phyloP scores from a whole-genome alignment of 768 basidiomycete species.

The Paxillus rubicundulus region DNA sequence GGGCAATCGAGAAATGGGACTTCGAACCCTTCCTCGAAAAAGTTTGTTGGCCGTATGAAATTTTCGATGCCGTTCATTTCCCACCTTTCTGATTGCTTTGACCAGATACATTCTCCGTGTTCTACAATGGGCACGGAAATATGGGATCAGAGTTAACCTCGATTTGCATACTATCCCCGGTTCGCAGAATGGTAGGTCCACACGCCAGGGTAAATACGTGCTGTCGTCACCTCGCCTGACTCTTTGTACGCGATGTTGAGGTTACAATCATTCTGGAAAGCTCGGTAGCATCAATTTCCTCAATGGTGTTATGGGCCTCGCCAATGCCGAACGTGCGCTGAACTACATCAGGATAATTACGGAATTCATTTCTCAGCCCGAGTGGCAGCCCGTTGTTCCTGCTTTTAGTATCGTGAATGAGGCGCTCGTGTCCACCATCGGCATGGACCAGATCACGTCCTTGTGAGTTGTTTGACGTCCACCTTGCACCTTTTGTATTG shows the following conservation, averaged over 20 bases:
- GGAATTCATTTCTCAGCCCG: conserved; percentile 79
- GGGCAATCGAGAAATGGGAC: conserved; percentile 76
- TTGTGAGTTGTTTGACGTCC: conserved; percentile 49
- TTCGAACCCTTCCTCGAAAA: conserved; percentile 75
- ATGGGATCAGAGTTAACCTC: conserved; percentile 79
- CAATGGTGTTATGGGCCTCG: conserved; percentile 76
- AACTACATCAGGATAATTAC: conserved; percentile 72
- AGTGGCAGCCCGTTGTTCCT: conserved; percentile 61
- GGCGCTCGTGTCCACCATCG: conserved; percentile 50
- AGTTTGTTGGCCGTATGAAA: conserved; percentile 68
- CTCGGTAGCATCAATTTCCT: conserved; percentile 61
- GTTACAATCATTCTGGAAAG: conserved; percentile 62
- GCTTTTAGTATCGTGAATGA: conserved; percentile 69
- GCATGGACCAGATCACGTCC: conserved; percentile 47
- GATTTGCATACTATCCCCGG: conserved; percentile 83
- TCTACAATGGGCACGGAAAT: conserved; percentile 83
- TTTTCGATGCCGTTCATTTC: conserved; percentile 1
- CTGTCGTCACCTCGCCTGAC: not conserved
- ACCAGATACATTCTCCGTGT: conserved; percentile 69
- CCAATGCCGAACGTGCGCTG: conserved; percentile 78
- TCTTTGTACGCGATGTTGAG: conserved; percentile 24
- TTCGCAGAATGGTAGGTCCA: conserved; percentile 60
- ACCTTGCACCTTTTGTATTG: not conserved
- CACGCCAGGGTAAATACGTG: not conserved
- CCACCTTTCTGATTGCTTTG: not conserved